Evolutionary conservation across 441 rosid species (phyloP), one percentile per base, ranked within the genome.

Genomic region (Adansonia grandidieri): DNA sequence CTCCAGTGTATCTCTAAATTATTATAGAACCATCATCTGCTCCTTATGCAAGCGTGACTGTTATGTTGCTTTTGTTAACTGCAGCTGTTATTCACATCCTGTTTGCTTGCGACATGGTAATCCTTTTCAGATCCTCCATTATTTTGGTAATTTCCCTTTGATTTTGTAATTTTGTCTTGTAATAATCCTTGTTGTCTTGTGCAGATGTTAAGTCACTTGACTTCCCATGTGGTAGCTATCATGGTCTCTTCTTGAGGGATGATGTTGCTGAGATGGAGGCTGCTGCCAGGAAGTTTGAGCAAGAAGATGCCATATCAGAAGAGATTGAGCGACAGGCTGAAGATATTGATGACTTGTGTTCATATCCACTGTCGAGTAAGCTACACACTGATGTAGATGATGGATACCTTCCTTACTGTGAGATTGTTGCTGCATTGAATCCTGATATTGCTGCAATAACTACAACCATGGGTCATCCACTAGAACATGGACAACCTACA

Each of bases 51-150:
- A 93, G 85, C 90, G 96, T 22, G 99, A 97, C 81, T 97, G 98
- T 85, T 97, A 95, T 76, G 80, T 95, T 75, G 94, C 96, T 82
- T 97, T 87, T 77, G 73, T 93, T 20, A 90, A 88, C 85, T 97
- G 98, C 88, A 75, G 75, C 69, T 95, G 99, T 88, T 80, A 81
- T 81, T 63, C 78, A 74, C 98, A 97, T 82, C 90, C 90, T 5
- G 83, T 93, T 83, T 97, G 98, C 86, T 91, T 97, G 75, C 94
- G 94, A 77, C 99, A 97, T 83, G 98, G 99, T 95, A 93, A 50
- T 4, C 72, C 75, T 76, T 58, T 75, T 81, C 74, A 71, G 40
- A 75, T 61, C 67, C 37, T 79, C 60, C 73, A 51, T 74, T 44
- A 51, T 70, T 71, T 64, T 28, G 6, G 50, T 37, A 69, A 68